phyloP scores from a whole-genome alignment of 2,329 filamentous ascomycete genomes.

The Diatrype stigma region DNA sequence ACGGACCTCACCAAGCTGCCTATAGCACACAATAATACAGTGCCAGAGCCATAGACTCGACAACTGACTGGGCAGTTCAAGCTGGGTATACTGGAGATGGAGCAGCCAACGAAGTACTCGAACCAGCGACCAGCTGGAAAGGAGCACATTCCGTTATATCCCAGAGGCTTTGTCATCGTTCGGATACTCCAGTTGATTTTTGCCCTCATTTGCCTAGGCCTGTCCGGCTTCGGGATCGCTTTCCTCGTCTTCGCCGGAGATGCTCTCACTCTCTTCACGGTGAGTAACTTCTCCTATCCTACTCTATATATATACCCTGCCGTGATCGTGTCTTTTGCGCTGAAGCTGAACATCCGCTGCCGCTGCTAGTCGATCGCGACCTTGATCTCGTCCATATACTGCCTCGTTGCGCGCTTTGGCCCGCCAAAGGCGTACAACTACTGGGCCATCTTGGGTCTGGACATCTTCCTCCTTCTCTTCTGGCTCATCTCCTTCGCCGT shows the following conservation, averaged over 20 bases:
- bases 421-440: conserved; percentile 45
- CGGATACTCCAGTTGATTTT: conserved; percentile 44
- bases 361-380: conserved; percentile 43
- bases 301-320: conserved; percentile 5
- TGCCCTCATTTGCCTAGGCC: conserved; percentile 40
- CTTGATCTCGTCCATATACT: conserved; percentile 42
- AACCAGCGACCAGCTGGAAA: conserved; percentile 30
- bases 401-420: conserved; percentile 38
- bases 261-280: conserved; percentile 34
- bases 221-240: conserved; percentile 41
- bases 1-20: no score
- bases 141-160: conserved; percentile 44
- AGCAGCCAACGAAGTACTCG: conserved; percentile 21
- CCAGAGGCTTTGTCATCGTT: conserved; percentile 38
- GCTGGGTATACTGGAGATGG: no score
- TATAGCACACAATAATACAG: no score
- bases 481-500: conserved; percentile 45
- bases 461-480: conserved; percentile 48
- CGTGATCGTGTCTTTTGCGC: conserved; percentile 2
- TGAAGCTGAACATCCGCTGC: background rate
- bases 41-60: no score
- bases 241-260: conserved; percentile 23
- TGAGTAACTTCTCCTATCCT: conserved; percentile 26
- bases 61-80: no score
- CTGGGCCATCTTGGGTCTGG: conserved; percentile 48